Evolutionary conservation across 2,329 filamentous ascomycete species (phyloP), one percentile per base, ranked within the genome.

Genomic region (Sarocladium kiliense): DNA sequence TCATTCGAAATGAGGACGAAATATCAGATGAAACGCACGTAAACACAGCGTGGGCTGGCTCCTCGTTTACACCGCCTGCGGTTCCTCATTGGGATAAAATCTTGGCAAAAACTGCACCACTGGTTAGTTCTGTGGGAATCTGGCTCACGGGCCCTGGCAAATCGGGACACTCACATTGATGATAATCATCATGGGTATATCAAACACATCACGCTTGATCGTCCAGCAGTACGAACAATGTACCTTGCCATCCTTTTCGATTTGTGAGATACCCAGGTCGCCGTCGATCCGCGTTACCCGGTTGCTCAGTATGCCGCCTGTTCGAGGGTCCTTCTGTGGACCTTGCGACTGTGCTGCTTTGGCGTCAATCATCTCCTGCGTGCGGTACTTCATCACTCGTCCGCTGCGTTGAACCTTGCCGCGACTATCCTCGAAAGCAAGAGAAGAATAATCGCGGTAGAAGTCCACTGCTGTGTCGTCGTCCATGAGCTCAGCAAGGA

Each of bases 181-280:
- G 66, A 97, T 89, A 71, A 97, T 95, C 75, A 97, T 79, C 91
- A 97, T 96, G 21, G 94, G 94, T 71, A 97, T 96, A 74, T 97
- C 93, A 74, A 97, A 97, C 39, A 94, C 90, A 71, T 99, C 94
- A 60, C 93, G 81, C 75, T 96, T 96, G 59, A 97, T 92, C 60
- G 90, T 93, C 92, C 93, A 97, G 75, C 90, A 96, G 73, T 95
- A 96, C 64, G 89, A 91, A 75, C 92, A 97, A 68, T 96, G 89
- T 56, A 97, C 88, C 72, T 94, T 92, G 54, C 92, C 93, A 65
- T 96, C 91, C 67, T 85, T 88, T 65, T 89, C 90, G 14, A 96
- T 80, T 65, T 85, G 84, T 55, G 88, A 88, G 71, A 96, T 93
- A 10, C 89, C 91, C 59, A 88, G 81, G 70, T 91, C 86, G 55